A percentile compares a stretch with the other conserved stretches of the same genome.
These are phyloP conservation scores for Fusarium cicatricum DNA, from an alignment of 2,329 filamentous ascomycete genomes.

Conservation along the genomic window DNA sequence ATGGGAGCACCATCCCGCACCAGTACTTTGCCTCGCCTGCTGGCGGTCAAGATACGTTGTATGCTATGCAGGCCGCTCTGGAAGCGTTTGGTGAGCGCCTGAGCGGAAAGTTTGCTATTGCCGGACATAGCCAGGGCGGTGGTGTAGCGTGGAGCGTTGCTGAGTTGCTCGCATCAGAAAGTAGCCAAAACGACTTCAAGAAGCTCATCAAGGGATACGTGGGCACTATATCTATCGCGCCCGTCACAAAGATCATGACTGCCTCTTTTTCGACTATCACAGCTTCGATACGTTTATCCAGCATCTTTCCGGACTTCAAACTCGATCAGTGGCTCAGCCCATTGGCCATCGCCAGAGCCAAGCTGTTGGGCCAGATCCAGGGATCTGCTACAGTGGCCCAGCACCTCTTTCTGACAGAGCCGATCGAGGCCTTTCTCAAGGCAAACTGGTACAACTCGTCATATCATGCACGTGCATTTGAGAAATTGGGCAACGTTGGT, in stretches of 20 bases:
- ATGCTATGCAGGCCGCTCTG: slow-evolving; percentile 52
- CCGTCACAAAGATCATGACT: slow-evolving; percentile 5
- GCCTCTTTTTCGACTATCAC: too few species aligned
- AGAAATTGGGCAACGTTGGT: background rate
- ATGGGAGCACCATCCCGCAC: slow-evolving; percentile 49
- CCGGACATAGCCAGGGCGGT: slow-evolving; percentile 58
- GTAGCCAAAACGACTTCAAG: slow-evolving; percentile 7
- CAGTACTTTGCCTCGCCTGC: slow-evolving; percentile 50
- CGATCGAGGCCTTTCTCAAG: background rate
- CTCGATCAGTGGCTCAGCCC: slow-evolving; percentile 24
- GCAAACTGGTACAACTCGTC: background rate
- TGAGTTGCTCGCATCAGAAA: slow-evolving; percentile 36
- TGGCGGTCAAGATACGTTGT: slow-evolving; percentile 53
- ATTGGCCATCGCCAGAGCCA: slow-evolving; percentile 9
- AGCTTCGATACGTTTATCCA: background rate
- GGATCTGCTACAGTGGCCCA: slow-evolving; percentile 1
- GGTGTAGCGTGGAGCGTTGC: slow-evolving; percentile 50
- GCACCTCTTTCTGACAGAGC: background rate
- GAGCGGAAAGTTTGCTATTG: slow-evolving; percentile 50
- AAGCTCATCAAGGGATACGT: slow-evolving; percentile 3
- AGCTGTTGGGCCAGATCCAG: slow-evolving; percentile 11
- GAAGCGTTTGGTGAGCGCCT: slow-evolving; percentile 49
- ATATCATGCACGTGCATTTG: slow-evolving; percentile 13
- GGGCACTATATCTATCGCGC: slow-evolving; percentile 24
- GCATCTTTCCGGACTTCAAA: slow-evolving; percentile 23